Conservation (phyloP, 176 grass and related monocot species). For the Echinochloa phyllopogon region DNA sequence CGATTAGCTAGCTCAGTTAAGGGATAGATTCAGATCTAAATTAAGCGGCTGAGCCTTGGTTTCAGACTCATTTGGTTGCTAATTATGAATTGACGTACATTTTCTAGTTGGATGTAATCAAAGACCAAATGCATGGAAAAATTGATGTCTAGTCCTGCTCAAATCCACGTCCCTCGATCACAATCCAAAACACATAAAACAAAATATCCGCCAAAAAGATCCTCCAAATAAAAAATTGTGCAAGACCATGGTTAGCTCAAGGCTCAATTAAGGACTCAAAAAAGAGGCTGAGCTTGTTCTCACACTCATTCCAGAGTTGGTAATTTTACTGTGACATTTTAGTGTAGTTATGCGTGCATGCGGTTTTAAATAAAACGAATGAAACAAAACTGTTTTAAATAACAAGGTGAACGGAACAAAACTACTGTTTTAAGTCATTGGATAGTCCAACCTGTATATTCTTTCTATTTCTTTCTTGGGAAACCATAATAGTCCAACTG, state of each 20-base stretch:
- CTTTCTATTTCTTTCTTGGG: neutral
- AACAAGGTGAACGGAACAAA: neutral
- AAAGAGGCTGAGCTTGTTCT: neutral
- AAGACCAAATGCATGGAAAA: neutral
- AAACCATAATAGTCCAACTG: neutral
- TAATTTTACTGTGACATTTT: neutral
- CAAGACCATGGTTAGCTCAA: neutral
- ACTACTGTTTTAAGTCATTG: neutral
- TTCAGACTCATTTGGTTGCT: neutral
- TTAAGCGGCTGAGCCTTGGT: neutral
- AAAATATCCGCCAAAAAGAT: too few species aligned
- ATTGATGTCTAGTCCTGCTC: neutral
- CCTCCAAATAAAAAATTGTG: too few species aligned
- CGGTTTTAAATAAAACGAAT: neutral
- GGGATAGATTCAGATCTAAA: neutral
- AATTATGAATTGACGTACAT: neutral
- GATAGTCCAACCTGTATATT: neutral
- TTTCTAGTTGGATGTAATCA: neutral
- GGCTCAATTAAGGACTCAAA: neutral
- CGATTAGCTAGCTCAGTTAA: neutral
- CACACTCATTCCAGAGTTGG: neutral
- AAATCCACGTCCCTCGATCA: neutral
- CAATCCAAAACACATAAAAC: too few species aligned
- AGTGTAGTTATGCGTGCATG: neutral
- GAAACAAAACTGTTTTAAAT: neutral